Percentiles rank a stretch among this genome's conserved stretches.
phyloP scores from a whole-genome alignment of 176 grass and related monocot species.

The Metroxylon sagu region DNA sequence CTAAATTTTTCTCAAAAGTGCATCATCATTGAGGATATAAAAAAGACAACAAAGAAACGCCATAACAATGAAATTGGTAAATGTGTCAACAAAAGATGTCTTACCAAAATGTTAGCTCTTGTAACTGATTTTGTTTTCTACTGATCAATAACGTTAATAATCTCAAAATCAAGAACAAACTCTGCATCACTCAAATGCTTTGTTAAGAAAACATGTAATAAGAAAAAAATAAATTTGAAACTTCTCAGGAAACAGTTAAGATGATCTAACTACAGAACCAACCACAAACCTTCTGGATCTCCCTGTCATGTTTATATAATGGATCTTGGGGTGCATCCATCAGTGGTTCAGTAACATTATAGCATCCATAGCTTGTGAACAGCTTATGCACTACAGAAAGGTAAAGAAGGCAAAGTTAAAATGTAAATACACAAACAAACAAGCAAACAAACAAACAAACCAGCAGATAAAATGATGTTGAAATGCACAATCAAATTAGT shows the following conservation, averaged over 20 bases:
- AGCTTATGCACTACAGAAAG: conserved; percentile 41
- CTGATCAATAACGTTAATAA: conserved; percentile 87
- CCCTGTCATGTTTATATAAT: conserved; percentile 58
- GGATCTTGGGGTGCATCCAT: conserved; percentile 54
- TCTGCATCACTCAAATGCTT: conserved; percentile 69
- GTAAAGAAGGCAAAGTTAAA: conserved; percentile 10
- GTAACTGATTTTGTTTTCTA: conserved; percentile 82
- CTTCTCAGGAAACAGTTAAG: too few relatives aligned
- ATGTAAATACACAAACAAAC: neutral
- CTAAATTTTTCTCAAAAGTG: too few relatives aligned
- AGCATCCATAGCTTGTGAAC: conserved; percentile 54
- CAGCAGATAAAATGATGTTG: neutral
- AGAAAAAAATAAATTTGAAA: conserved; percentile 3
- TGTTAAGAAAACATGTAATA: conserved; percentile 76
- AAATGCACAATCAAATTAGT: too few relatives aligned
- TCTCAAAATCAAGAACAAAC: conserved; percentile 95
- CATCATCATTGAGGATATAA: too few relatives aligned
- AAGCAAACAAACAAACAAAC: neutral
- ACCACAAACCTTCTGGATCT: conserved; percentile 78
- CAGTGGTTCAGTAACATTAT: conserved; percentile 68
- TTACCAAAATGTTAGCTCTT: conserved; percentile 83
- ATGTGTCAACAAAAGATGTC: conserved; percentile 3
- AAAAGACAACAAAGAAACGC: too few relatives aligned
- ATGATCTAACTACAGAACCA: too few relatives aligned
- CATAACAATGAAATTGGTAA: too few relatives aligned